Conservation (phyloP, 2,329 filamentous ascomycete genomes). For the Alternaria panax region DNA sequence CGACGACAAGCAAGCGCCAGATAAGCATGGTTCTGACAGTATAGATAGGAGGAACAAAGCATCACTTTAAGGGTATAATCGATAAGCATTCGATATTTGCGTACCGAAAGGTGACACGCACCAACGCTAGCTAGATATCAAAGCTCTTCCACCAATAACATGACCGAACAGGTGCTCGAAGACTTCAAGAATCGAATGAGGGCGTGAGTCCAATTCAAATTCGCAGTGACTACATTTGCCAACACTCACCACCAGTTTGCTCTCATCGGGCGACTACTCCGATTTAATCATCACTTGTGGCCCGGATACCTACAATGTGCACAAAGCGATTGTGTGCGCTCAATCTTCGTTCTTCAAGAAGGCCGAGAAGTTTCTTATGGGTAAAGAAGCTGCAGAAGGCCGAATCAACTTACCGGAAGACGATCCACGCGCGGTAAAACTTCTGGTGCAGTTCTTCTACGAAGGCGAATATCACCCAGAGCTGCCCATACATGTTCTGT, state of each 20-base stretch:
- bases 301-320: slow-evolving; percentile 16
- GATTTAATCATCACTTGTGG: slow-evolving; percentile 29
- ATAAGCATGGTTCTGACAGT: too few relatives aligned
- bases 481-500: background rate
- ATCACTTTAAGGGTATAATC: too few relatives aligned
- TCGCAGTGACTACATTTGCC: background rate
- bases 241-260: background rate
- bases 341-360: background rate
- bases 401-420: slow-evolving; percentile 22
- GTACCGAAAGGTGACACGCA: too few relatives aligned
- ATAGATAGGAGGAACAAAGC: too few relatives aligned
- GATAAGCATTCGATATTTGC: too few relatives aligned
- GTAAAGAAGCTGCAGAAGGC: slow-evolving; percentile 10
- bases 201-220: background rate
- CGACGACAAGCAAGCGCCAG: too few relatives aligned
- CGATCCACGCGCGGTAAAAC: slow-evolving; percentile 15
- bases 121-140: too few relatives aligned
- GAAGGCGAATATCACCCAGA: slow-evolving; percentile 21
- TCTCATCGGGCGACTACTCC: slow-evolving; percentile 19
- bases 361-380: background rate
- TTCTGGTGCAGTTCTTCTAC: slow-evolving; percentile 29
- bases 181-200: background rate
- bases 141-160: too few relatives aligned
- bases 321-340: slow-evolving; percentile 16
- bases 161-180: too few relatives aligned